Percentiles rank a stretch among this genome's conserved stretches.
Evolutionary conservation across 495 filamentous ascomycete species (phyloP).

Genomic region (Penicillium coprophilum): DNA sequence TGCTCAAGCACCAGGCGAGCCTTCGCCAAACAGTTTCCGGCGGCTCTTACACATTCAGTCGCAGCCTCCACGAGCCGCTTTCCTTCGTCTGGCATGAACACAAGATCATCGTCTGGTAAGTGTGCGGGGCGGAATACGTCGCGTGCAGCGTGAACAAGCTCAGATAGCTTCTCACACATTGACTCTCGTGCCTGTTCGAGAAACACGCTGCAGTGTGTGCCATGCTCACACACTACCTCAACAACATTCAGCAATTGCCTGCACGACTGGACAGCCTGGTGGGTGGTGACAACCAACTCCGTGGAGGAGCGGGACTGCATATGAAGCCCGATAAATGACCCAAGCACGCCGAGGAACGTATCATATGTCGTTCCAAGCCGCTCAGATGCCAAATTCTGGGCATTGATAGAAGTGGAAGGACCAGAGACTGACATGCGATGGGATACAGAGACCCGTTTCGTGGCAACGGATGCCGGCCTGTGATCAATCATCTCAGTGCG

Average conservation of each 20-base stretch:
- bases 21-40: slow-evolving; percentile 86
- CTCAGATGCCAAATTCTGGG: slow-evolving; percentile 58
- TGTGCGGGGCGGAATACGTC: slow-evolving; percentile 68
- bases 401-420: slow-evolving; percentile 43
- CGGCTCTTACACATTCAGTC: slow-evolving; percentile 84
- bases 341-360: slow-evolving; percentile 80
- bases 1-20: slow-evolving; percentile 82
- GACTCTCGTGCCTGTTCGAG: slow-evolving; percentile 69
- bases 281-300: slow-evolving; percentile 71
- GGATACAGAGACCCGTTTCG: slow-evolving; percentile 55
- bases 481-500: slow-evolving; percentile 38
- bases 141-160: slow-evolving; percentile 75
- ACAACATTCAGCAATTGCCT: slow-evolving; percentile 73
- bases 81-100: slow-evolving; percentile 79
- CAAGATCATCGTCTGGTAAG: slow-evolving; percentile 63
- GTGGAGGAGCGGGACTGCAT: slow-evolving; percentile 84
- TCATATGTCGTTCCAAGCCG: slow-evolving; percentile 78
- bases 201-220: slow-evolving; percentile 59
- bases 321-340: slow-evolving; percentile 88
- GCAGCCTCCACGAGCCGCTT: slow-evolving; percentile 75
- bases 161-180: slow-evolving; percentile 77
- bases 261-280: slow-evolving; percentile 80
- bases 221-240: slow-evolving; percentile 80
- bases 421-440: slow-evolving; percentile 56
- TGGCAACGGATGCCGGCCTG: slow-evolving; percentile 36